Conservation (phyloP, 75 land plant genomes). For the Pinus albicaulis region DNA sequence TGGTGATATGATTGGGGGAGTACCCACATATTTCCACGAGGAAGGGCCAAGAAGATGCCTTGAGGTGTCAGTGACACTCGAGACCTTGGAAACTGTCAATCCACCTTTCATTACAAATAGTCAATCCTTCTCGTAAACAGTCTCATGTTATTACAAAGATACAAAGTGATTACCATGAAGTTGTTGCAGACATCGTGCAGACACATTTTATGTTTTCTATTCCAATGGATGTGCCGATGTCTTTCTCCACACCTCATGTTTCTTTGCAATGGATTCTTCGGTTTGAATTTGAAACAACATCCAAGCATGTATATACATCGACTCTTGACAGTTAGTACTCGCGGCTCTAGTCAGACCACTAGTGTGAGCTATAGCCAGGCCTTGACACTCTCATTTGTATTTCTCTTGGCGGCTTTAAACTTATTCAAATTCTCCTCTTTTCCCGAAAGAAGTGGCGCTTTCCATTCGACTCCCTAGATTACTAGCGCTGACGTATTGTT, state of each 20-base stretch:
- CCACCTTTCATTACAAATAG: conserved; percentile 49
- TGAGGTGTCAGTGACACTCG: conserved; percentile 90
- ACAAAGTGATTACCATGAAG: conserved; percentile 87
- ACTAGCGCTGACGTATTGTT: too few relatives aligned
- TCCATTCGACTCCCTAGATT: too few relatives aligned
- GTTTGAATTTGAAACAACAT: conserved; percentile 90
- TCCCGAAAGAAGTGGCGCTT: too few relatives aligned
- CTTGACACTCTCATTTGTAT: too few relatives aligned
- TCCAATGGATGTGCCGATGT: conserved; percentile 92
- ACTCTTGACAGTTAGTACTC: too few relatives aligned
- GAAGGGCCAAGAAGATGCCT: conserved; percentile 89
- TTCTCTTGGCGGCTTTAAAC: too few relatives aligned
- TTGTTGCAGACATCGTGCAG: conserved; percentile 85
- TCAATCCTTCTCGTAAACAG: conserved; percentile 91
- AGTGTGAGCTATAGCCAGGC: too few relatives aligned
- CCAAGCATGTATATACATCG: conserved; percentile 32
- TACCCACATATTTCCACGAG: conserved; percentile 86
- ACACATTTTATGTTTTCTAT: conserved; percentile 91
- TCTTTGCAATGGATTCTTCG: conserved; percentile 91
- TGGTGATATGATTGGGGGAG: conserved; percentile 95
- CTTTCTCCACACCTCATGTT: conserved; percentile 79
- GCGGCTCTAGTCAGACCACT: too few relatives aligned
- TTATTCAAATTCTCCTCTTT: too few relatives aligned
- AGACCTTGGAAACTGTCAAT: conserved; percentile 76
- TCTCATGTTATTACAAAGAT: conserved; percentile 89